Conservation (phyloP, 1,139 yeast species). For the Debaryomyces coudertii region DNA sequence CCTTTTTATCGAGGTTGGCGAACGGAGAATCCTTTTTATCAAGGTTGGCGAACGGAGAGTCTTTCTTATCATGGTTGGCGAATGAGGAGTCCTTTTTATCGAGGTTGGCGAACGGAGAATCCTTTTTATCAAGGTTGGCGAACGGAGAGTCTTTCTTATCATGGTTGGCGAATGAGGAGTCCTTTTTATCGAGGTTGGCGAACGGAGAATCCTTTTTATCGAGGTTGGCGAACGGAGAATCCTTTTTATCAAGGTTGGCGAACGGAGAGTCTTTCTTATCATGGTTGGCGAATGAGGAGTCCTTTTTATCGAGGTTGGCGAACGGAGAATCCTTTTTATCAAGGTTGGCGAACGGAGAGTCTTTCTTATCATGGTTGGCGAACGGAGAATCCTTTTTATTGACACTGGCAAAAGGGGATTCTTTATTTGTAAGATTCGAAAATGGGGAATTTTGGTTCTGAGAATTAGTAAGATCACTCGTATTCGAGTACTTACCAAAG, state of each 20-base stretch:
- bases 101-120: slow-evolving; percentile 9
- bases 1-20: slow-evolving; percentile 5
- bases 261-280: slow-evolving; percentile 3
- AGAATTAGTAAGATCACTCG: background rate
- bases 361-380: background rate
- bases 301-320: background rate
- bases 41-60: slow-evolving; percentile 11
- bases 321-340: no score
- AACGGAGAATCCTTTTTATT: background rate
- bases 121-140: slow-evolving; percentile 5
- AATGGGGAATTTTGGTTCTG: background rate
- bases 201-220: no score
- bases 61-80: background rate
- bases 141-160: slow-evolving; percentile 2
- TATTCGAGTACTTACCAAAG: slow-evolving; percentile 10
- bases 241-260: background rate
- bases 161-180: slow-evolving; percentile 14
- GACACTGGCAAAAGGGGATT: no score
- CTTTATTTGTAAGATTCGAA: background rate
- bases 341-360: slow-evolving; percentile 5
- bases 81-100: background rate
- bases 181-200: background rate
- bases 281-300: slow-evolving; percentile 13
- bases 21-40: slow-evolving; percentile 10
- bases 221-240: slow-evolving; percentile 7